Conservation (phyloP, 257 asterid genomes). For the Solanum chilense region DNA sequence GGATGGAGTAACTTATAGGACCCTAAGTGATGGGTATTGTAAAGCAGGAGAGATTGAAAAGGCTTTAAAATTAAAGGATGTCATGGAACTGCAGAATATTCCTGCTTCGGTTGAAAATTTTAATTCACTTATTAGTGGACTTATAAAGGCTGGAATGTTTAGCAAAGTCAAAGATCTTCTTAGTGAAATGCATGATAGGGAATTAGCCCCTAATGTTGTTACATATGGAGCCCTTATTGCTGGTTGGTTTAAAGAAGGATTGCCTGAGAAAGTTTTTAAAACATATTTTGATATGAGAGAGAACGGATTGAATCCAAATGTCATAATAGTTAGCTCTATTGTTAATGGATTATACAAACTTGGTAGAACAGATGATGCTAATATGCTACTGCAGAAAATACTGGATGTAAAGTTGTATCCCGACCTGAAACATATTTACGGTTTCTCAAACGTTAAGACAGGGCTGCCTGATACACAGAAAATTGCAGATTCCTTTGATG, state of each 20-base stretch:
- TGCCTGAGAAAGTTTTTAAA: constrained; percentile 55
- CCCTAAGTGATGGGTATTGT: constrained; percentile 58
- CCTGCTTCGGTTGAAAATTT: constrained; percentile 61
- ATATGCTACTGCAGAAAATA: constrained; percentile 50
- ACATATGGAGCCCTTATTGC: constrained; percentile 79
- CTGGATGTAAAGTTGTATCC: constrained; percentile 40
- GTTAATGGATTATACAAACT: constrained; percentile 66
- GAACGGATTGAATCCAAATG: constrained; percentile 59
- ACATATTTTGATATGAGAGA: constrained; percentile 68
- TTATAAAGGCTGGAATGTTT: constrained; percentile 44
- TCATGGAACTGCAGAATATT: constrained; percentile 43
- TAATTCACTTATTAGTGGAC: constrained; percentile 70
- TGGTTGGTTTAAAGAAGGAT: constrained; percentile 77
- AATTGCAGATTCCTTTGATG: constrained; percentile 45
- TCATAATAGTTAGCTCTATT: constrained; percentile 49
- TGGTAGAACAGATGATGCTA: constrained; percentile 54
- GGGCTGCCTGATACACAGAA: constrained; percentile 26
- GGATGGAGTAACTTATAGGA: constrained; percentile 64
- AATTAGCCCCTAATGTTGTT: constrained; percentile 40
- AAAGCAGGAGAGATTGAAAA: constrained; percentile 49
- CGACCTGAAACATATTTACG: constrained; percentile 25
- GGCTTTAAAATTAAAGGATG: constrained; percentile 40
- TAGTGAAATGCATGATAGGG: constrained; percentile 38
- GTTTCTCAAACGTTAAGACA: constrained; percentile 15
- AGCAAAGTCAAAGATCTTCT: constrained; percentile 33